Base-by-base conservation (phyloP, 177 flowering plant genomes). In the Vitis hybrid region DNA sequence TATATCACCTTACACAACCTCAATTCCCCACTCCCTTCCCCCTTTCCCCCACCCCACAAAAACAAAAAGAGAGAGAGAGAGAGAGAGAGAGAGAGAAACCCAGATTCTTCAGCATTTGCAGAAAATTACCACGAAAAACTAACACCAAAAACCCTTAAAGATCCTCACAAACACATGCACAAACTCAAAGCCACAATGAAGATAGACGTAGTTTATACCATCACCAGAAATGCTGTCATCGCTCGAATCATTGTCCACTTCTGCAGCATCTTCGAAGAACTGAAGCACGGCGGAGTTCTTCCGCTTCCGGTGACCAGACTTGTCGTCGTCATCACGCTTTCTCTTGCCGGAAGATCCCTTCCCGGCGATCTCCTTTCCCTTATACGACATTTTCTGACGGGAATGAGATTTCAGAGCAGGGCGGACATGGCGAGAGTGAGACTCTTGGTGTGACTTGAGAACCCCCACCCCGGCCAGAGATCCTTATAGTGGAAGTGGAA, bases 251-350 rank as follows among this genome's bases (percentile, higher is more conserved):
- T 70, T 78, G 54, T 72, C 82, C 32, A 78, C 85, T 50, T 67
- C 78, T 11, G 92, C 93, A 6, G 69, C 76, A 34, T 82, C 87
- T 1, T 93, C 97, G 78, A 93, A 86, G 75, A 91, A 93, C 82
- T 87, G 85, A 34, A 89, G 84, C 11, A 87, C 91, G 14, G 73
- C 74, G n/a, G 78, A 82, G 60, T 81, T 79, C 34, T 51, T 81
- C 76, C 81, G 73, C 65, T 83, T 88, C 55, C 84, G 68, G 21
- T 67, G 59, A 21, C 75, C 69, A 56, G 84, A 10, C 26, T 80
- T 80, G 54, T 76, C 91, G 45, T 72, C 80, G 45, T 70, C 51
- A 6, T 52, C 75, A 52, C 58, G 65, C 69, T 86, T 87, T 51
- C 93, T 71, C 82, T 89, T 89, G 15, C 76, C 78, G 52, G 83